Evolutionary conservation across 2,329 filamentous ascomycete genomes (phyloP).

Genomic region (Colletotrichum tabaci): DNA sequence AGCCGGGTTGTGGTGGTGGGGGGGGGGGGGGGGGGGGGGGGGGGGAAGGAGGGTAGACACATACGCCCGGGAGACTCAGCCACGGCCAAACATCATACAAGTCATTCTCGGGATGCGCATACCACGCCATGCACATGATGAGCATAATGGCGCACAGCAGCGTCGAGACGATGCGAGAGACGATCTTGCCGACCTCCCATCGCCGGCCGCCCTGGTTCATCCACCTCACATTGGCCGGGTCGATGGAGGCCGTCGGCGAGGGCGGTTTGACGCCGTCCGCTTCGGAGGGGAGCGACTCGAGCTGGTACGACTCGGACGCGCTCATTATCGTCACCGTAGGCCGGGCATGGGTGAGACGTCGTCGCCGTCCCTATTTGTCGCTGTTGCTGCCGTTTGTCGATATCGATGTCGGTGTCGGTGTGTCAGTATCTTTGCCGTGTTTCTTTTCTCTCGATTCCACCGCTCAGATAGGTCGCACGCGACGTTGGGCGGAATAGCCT

Average conservation of each 20-base stretch:
- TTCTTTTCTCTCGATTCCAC: not conserved
- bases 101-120: not conserved
- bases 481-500: not conserved
- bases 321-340: constrained; percentile 26
- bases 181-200: constrained; percentile 47
- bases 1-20: not conserved
- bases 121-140: constrained; percentile 25
- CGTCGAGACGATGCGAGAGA: constrained; percentile 43
- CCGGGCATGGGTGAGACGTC: constrained; percentile 13
- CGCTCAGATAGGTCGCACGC: not conserved
- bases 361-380: not conserved
- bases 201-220: constrained; percentile 31
- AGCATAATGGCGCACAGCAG: constrained; percentile 39
- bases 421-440: not conserved
- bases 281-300: constrained; percentile 38
- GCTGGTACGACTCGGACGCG: constrained; percentile 37
- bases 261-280: constrained; percentile 45
- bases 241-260: constrained; percentile 36
- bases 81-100: not conserved
- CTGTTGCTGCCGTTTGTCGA: not conserved
- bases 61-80: constrained; percentile 16
- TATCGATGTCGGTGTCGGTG: not conserved
- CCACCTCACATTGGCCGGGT: constrained; percentile 37
- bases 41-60: not conserved
- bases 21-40: too few species aligned